Evolutionary conservation across 148 eudicot genomes (phyloP).

Genomic region (Arbutus unedo): DNA sequence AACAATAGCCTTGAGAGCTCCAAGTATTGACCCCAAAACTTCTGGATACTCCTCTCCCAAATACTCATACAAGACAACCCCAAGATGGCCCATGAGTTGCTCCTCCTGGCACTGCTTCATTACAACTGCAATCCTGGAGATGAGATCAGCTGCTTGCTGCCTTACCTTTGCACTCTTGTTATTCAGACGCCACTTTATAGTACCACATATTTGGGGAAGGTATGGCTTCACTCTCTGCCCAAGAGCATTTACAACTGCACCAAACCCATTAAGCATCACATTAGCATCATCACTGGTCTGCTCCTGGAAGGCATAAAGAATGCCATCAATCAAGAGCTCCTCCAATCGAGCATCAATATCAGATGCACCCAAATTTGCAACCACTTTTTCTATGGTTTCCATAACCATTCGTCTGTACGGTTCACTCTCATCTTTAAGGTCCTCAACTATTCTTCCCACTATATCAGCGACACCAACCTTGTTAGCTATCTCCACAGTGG

Average conservation of each 20-base stretch:
- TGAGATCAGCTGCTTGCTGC: constrained; percentile 96
- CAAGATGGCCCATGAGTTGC: constrained; percentile 97
- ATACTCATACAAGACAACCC: constrained; percentile 91
- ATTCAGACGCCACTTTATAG: constrained; percentile 93
- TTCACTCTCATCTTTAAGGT: constrained; percentile 95
- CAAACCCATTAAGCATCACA: constrained; percentile 98
- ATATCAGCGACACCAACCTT: constrained; percentile 97
- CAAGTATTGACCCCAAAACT: constrained; percentile 89
- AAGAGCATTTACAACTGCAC: constrained; percentile 91
- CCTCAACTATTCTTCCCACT: constrained; percentile 89
- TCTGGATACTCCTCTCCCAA: constrained; percentile 95
- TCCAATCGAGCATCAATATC: constrained; percentile 92
- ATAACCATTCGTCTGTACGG: constrained; percentile 97
- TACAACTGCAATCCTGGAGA: constrained; percentile 88
- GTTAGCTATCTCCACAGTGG: constrained; percentile 94
- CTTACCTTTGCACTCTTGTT: constrained; percentile 98
- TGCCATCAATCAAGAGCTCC: constrained; percentile 94
- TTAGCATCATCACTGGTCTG: constrained; percentile 98
- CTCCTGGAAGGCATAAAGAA: constrained; percentile 94
- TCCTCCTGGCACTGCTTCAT: constrained; percentile 99
- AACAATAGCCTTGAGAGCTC: constrained; percentile 91
- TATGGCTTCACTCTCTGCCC: constrained; percentile 95
- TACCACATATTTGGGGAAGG: constrained; percentile 98
- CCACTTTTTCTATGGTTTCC: constrained; percentile 98
- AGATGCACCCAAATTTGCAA: constrained; percentile 84